These are phyloP conservation scores for Dothideomycetes sp. DNA, from an alignment of 2,329 filamentous ascomycete species.

Conservation along the genomic window DNA sequence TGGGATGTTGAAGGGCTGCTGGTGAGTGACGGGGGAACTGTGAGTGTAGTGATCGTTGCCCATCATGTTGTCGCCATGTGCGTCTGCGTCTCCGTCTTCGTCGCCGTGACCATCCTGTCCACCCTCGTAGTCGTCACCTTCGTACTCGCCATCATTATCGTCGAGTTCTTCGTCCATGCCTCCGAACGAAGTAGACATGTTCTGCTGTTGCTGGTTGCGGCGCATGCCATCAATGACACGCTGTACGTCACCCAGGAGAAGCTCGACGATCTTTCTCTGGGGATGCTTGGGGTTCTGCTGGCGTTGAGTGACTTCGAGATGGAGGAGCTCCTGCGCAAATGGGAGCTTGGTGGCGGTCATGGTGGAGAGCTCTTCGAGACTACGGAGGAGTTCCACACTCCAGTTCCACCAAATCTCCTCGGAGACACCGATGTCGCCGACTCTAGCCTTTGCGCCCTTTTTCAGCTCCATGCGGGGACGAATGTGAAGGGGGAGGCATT, in stretches of 20 bases:
- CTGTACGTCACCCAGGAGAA: constrained; percentile 10
- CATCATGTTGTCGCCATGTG: not conserved
- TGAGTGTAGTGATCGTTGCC: not conserved
- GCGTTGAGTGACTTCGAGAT: constrained; percentile 8
- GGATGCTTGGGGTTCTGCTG: constrained; percentile 8
- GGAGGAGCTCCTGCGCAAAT: constrained; percentile 9
- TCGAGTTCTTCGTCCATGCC: not conserved
- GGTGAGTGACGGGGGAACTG: not conserved
- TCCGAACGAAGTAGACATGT: not conserved
- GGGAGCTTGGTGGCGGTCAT: constrained; percentile 9
- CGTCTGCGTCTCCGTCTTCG: not conserved
- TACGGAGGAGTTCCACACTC: constrained; percentile 10
- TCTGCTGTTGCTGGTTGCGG: not conserved
- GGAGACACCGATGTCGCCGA: constrained; percentile 3
- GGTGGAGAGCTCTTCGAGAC: constrained; percentile 11
- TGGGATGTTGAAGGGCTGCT: not conserved
- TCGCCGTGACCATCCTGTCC: not conserved
- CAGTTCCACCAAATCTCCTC: constrained; percentile 12
- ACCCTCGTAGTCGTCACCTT: not conserved
- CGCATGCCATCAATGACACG: constrained; percentile 7
- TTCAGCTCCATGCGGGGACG: constrained; percentile 11
- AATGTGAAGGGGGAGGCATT: constrained; percentile 8
- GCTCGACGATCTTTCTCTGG: constrained; percentile 10
- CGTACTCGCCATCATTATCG: not conserved
- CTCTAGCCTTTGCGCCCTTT: constrained; percentile 10